Evolutionary conservation across 768 basidiomycete species (phyloP), one percentile per base, ranked within the genome.

Genomic region (Lentinula guzmanii): DNA sequence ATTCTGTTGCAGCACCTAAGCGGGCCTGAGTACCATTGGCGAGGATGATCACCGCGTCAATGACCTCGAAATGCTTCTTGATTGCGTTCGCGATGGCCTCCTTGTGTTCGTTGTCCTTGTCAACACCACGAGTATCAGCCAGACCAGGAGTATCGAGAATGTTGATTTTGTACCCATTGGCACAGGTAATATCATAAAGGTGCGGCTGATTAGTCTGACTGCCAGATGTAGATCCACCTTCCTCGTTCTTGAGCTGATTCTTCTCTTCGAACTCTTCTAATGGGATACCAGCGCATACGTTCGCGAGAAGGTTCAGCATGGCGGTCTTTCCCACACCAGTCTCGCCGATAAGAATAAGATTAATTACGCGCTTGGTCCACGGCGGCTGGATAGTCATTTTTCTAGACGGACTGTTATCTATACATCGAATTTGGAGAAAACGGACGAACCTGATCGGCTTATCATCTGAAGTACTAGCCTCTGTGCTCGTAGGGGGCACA

Each of bases 131-230:
- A 6, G 70, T 72, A 51, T 72, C 70, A 16, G 62, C 68, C 8
- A 72, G 68, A 8, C 70, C 70, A 33, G 70, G 70, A 15, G 70
- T 71, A 53, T 72, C 70, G 13, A 72, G 65, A 35, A 72, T 65
- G 31, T 66, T 65, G 7, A 72, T 51, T n/a, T 33, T 60, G 37
- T 56, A 11, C 51, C 51, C 51, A 34, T 52, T 52, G 33, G 51
- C 51, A 18, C 28, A 58, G 31, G 43, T 39, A 18, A 57, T 57
- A 21, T 16, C 21, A 7, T 57, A 57, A 15, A 57, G 31, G 15
- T n/a, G 18, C 37, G 39, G 43, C 13, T 16, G 13, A 13, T 45
- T 57, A 39, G 39, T 41, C 18, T 41, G 43, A 16, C 43, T 45
- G 11, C 39, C 55, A 21, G 55, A 6, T 21, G 8, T 13, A 16